Evolutionary conservation across 129 eudicot species (phyloP), one percentile per base, ranked within the genome.

Genomic region (Tanacetum coccineum): DNA sequence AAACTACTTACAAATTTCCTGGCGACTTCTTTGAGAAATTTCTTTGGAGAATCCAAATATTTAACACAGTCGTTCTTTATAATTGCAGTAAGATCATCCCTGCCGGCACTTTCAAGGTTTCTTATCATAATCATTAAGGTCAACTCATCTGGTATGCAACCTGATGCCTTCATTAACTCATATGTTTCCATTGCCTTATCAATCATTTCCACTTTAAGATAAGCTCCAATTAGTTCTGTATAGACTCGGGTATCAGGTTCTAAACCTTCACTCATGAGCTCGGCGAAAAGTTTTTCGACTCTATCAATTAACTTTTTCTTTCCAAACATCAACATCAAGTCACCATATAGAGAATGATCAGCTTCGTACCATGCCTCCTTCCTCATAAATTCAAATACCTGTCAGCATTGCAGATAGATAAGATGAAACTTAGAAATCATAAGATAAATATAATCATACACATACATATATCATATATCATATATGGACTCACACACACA

Each of bases 141-240:
- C 65, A 89, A 77, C 86, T 89, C 80, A 71, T 89, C 95, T 20
- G 96, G 96, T 13, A 54, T 59, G 64, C 81, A 78, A 51, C 90
- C 96, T 7, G 90, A 89, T 62, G 84, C 69, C 70, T 89, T 89
- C 96, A 89, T 83, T 54, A 15, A 66, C 15, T 86, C 82, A 68
- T 89, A 89, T 9, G 82, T 78, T 68, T 86, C 95, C 86, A 86
- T 83, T 53, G 90, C 96, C 74, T 86, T 89, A 2, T 79, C 79
- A 54, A 81, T 78, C 94, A 76, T 79, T 32, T 79, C 81, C 40
- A 77, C 90, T 47, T 75, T 70, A 46, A 89, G 74, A 75, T 89
- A 89, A 48, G 95, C 95, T 61, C 96, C 96, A 54, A 89, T 89
- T 69, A 89, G 73, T 76, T 89, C 90, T 9, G 94, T 81, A 60